Conservation (phyloP, 148 eudicot genomes). For the Heliosperma pusillum region DNA sequence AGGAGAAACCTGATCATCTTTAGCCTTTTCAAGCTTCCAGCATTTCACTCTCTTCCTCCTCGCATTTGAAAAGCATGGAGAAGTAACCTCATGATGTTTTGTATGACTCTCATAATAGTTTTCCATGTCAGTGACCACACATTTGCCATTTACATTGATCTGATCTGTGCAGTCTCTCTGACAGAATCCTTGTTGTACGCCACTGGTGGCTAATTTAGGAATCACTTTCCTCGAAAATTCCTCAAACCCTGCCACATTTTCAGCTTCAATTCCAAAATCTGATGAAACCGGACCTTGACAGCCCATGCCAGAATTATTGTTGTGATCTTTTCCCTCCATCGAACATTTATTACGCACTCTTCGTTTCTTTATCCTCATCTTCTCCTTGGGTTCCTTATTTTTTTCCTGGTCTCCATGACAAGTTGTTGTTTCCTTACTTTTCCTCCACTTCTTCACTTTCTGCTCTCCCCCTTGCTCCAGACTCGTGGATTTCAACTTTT, state of each 20-base stretch:
- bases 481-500: background rate
- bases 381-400: constrained; percentile 15
- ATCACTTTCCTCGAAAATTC: background rate
- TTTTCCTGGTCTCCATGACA: constrained; percentile 1
- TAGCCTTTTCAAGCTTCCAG: constrained; percentile 8
- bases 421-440: constrained; percentile 1
- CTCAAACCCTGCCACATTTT: constrained; percentile 10
- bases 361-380: constrained; percentile 18
- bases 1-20: background rate
- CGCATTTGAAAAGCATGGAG: constrained; percentile 17
- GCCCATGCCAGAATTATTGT: background rate
- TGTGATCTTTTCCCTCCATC: constrained; percentile 6
- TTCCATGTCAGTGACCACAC: constrained; percentile 8
- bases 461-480: constrained; percentile 9
- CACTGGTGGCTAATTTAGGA: background rate
- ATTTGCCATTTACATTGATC: background rate
- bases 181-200: background rate
- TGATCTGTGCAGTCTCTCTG: background rate
- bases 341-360: background rate
- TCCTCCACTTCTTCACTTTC: constrained; percentile 22
- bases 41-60: constrained; percentile 25
- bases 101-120: background rate
- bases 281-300: background rate
- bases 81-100: background rate
- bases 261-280: background rate